phyloP scores from a whole-genome alignment of 2,329 filamentous ascomycete genomes.

The Pseudogymnoascus sp. region DNA sequence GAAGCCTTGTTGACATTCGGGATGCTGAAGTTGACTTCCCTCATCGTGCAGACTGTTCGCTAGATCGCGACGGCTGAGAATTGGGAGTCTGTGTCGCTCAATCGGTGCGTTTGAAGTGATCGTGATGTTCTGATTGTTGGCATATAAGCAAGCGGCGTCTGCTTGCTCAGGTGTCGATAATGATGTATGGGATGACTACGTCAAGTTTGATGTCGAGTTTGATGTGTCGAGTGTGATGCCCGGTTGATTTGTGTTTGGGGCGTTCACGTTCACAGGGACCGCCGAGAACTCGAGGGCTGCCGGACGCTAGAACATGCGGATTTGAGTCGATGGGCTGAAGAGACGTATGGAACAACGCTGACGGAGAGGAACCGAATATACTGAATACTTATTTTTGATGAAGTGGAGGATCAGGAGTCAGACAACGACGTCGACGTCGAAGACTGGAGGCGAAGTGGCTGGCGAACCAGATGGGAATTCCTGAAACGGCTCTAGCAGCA shows the following conservation, averaged over 20 bases:
- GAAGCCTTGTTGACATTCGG: conserved; percentile 99
- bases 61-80: conserved; percentile 8
- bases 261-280: not conserved
- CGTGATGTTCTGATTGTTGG: not conserved
- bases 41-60: conserved; percentile 58
- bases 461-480: conserved; percentile 9
- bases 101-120: not conserved
- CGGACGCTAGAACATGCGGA: conserved; percentile 2
- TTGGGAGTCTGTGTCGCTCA: conserved; percentile 9
- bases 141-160: conserved; percentile 3
- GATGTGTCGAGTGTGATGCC: conserved; percentile 3
- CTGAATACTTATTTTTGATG: conserved; percentile 4
- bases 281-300: conserved; percentile 1
- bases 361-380: conserved; percentile 2
- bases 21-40: conserved; percentile 99
- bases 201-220: conserved; percentile 8
- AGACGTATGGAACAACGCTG: conserved; percentile 6
- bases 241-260: conserved; percentile 8
- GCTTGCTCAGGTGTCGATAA: conserved; percentile 4
- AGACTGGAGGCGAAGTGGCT: conserved; percentile 6
- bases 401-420: conserved; percentile 3
- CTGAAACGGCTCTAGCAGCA: conserved; percentile 8
- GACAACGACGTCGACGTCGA: conserved; percentile 7
- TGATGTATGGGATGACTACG: conserved; percentile 7
- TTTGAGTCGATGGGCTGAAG: not conserved